A percentile compares a stretch with the other conserved stretches of the same genome.
Conservation (phyloP, 177 flowering plant species). For the Vitis hybrid region DNA sequence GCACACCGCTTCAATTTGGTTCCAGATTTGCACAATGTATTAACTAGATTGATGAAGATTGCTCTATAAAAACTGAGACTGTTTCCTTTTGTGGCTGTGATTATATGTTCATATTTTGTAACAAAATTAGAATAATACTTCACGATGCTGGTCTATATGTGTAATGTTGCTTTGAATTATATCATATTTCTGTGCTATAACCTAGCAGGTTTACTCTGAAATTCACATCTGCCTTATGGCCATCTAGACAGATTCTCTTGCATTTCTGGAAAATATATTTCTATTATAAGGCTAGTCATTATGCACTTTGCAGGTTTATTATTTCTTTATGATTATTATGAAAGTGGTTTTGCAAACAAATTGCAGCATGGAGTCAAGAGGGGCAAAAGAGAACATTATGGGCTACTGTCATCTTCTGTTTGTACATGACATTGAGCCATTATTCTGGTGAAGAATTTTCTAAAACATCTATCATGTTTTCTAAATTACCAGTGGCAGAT, state of each 20-base stretch:
- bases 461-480: constrained; percentile 1
- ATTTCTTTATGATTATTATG: neutral
- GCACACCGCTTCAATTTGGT: neutral
- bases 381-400: neutral
- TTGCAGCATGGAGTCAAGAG: neutral
- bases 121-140: constrained; percentile 14
- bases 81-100: constrained; percentile 4
- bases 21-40: constrained; percentile 6
- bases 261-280: no score
- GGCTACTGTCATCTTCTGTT: neutral
- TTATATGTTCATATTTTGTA: constrained; percentile 25
- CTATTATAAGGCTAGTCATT: neutral
- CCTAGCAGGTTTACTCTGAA: neutral
- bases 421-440: neutral
- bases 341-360: neutral
- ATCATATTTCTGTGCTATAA: neutral
- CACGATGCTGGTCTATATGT: neutral
- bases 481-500: neutral
- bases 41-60: constrained; percentile 7
- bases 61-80: neutral
- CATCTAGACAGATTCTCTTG: no score
- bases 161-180: neutral
- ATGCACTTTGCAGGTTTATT: neutral
- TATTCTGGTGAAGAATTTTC: neutral
- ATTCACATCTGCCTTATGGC: neutral